Evolutionary conservation across 2,329 filamentous ascomycete species (phyloP).

Genomic region (Periconia digitata): DNA sequence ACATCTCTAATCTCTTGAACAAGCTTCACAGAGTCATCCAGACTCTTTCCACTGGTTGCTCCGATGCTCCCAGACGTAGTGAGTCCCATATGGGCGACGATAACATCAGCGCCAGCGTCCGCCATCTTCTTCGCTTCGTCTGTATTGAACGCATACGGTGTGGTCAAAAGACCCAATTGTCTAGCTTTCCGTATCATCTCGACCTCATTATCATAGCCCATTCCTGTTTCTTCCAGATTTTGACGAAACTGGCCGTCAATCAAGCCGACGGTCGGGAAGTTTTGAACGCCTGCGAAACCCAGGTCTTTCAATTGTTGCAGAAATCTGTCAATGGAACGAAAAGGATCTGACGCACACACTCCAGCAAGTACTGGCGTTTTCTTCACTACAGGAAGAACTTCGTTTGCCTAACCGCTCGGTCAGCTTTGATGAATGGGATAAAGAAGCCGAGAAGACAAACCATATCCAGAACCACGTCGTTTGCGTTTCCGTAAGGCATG

Average conservation of each 20-base stretch:
- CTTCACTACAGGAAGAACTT: slow-evolving; percentile 66
- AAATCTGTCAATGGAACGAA: slow-evolving; percentile 63
- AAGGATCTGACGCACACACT: slow-evolving; percentile 71
- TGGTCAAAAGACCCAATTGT: slow-evolving; percentile 63
- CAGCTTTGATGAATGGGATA: not conserved
- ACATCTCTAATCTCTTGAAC: slow-evolving; percentile 67
- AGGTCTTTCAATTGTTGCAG: slow-evolving; percentile 61
- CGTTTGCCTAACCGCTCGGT: slow-evolving; percentile 51
- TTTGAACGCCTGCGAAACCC: slow-evolving; percentile 71
- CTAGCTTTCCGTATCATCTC: slow-evolving; percentile 65
- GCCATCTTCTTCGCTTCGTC: slow-evolving; percentile 66
- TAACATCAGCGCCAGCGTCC: slow-evolving; percentile 64
- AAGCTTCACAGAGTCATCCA: slow-evolving; percentile 65
- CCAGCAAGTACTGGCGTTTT: slow-evolving; percentile 69
- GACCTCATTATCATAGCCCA: slow-evolving; percentile 68
- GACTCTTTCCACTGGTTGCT: slow-evolving; percentile 59
- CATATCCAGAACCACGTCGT: slow-evolving; percentile 71
- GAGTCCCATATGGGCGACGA: slow-evolving; percentile 70
- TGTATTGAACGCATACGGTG: slow-evolving; percentile 68
- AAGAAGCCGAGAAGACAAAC: slow-evolving; percentile 30
- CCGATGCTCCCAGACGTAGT: slow-evolving; percentile 68
- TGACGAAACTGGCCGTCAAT: slow-evolving; percentile 69
- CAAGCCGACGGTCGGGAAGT: slow-evolving; percentile 72
- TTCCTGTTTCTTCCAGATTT: slow-evolving; percentile 71
- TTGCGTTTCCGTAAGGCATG: slow-evolving; percentile 72